Conservation (phyloP, 2,329 filamentous ascomycete species). For the Colletotrichum tropicicola region DNA sequence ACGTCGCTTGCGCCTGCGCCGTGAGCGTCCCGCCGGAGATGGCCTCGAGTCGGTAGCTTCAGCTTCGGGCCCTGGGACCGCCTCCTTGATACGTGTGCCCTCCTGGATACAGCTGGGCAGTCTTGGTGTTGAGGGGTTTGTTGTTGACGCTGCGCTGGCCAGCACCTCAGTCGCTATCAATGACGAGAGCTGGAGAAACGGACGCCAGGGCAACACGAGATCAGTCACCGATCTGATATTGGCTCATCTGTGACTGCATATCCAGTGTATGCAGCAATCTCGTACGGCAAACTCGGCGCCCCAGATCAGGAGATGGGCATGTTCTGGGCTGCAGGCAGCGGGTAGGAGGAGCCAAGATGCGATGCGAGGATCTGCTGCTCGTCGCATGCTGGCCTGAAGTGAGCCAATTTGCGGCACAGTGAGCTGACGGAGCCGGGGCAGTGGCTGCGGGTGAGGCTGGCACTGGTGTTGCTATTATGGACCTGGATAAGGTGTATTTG, state of each 20-base stretch:
- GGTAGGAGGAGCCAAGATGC: not conserved
- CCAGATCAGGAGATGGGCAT: conserved; percentile 11
- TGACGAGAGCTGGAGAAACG: not conserved
- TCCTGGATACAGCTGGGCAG: conserved; percentile 5
- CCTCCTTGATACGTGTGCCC: not conserved
- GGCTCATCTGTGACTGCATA: not conserved
- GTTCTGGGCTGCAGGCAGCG: not conserved
- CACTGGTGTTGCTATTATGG: not conserved
- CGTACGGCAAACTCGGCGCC: not conserved
- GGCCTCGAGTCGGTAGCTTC: not conserved
- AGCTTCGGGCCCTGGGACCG: not conserved
- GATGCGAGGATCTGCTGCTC: conserved; percentile 15
- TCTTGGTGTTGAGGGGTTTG: not conserved
- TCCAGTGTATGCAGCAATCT: not conserved
- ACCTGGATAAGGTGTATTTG: no score
- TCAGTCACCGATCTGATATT: not conserved
- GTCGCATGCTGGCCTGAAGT: not conserved
- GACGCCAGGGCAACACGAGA: not conserved
- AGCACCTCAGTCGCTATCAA: not conserved
- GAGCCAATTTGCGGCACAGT: not conserved
- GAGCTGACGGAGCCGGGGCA: not conserved
- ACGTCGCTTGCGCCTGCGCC: conserved; percentile 5
- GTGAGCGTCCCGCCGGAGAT: not conserved
- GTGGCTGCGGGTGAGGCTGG: not conserved
- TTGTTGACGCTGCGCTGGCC: no score